Evolutionary conservation across 2,329 filamentous ascomycete genomes (phyloP).

Genomic region (Xylariaceae sp.): DNA sequence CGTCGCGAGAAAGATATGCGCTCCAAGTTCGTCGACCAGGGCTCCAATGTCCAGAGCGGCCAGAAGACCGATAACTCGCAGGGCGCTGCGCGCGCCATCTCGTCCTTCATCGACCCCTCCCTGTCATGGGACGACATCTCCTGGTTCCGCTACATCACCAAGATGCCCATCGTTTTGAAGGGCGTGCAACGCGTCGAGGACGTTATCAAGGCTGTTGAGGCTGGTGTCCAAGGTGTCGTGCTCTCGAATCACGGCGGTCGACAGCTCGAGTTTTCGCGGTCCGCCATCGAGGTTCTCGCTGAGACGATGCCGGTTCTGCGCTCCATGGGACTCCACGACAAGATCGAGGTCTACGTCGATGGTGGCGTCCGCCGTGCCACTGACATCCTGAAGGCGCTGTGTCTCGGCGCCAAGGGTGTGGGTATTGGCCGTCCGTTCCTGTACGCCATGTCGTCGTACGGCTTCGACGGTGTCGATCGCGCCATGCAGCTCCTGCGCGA

Average conservation of each 20-base stretch:
- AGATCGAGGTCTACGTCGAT: conserved; percentile 85
- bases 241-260: conserved; percentile 94
- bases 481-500: conserved; percentile 92
- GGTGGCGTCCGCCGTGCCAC: conserved; percentile 86
- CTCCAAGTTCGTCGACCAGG: conserved; percentile 78
- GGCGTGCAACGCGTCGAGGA: conserved; percentile 95
- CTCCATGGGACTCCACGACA: conserved; percentile 64
- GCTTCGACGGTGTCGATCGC: conserved; percentile 76
- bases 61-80: conserved; percentile 77
- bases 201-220: conserved; percentile 78
- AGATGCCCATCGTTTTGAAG: conserved; percentile 94
- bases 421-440: conserved; percentile 93
- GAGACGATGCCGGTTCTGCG: conserved; percentile 88
- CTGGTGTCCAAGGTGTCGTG: conserved; percentile 81
- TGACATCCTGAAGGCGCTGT: conserved; percentile 92
- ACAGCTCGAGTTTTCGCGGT: conserved; percentile 87
- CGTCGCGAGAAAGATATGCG: conserved; percentile 98
- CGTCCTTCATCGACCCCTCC: conserved; percentile 92
- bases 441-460: conserved; percentile 93
- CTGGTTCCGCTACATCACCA: conserved; percentile 86
- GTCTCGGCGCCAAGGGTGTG: conserved; percentile 84
- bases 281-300: conserved; percentile 81
- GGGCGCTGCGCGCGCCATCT: conserved; percentile 91
- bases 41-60: conserved; percentile 75
- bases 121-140: conserved; percentile 90